These are phyloP conservation scores for Pseudodiploospora longispora DNA, from an alignment of 2,329 filamentous ascomycete genomes.

Conservation along the genomic window DNA sequence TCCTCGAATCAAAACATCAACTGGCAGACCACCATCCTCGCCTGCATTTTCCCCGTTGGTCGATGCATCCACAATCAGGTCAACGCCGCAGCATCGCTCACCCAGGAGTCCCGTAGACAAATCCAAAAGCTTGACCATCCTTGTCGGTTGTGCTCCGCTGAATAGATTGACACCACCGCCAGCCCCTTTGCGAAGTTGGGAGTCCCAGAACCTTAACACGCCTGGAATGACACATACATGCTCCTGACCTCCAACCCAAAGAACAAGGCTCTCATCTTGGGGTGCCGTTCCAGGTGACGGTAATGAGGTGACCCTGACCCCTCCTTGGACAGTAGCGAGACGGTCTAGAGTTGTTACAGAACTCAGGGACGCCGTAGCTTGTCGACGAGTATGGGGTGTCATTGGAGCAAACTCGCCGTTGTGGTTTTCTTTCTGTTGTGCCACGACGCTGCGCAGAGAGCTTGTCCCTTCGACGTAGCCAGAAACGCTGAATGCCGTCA, in stretches of 20 bases:
- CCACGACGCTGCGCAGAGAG: conserved; percentile 36
- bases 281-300: conserved; percentile 33
- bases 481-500: conserved; percentile 49
- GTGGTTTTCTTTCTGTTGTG: conserved; percentile 28
- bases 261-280: conserved; percentile 45
- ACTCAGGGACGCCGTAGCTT: conserved; percentile 38
- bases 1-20: conserved; percentile 47
- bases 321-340: conserved; percentile 43
- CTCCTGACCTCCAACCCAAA: conserved; percentile 50
- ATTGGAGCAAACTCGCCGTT: conserved; percentile 52
- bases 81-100: conserved; percentile 47
- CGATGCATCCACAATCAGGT: conserved; percentile 32
- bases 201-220: conserved; percentile 51
- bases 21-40: conserved; percentile 34
- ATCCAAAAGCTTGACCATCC: conserved; percentile 48
- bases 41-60: conserved; percentile 13
- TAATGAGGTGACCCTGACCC: conserved; percentile 41
- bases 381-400: conserved; percentile 53
- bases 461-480: conserved; percentile 55
- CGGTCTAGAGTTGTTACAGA: conserved; percentile 40
- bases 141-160: conserved; percentile 44
- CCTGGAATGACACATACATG: conserved; percentile 50
- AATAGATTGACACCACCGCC: conserved; percentile 48
- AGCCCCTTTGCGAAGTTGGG: conserved; percentile 43
- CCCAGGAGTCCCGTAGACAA: conserved; percentile 46